These are phyloP conservation scores for Fusarium nanum DNA, from an alignment of 2,329 filamentous ascomycete genomes.

Conservation along the genomic window DNA sequence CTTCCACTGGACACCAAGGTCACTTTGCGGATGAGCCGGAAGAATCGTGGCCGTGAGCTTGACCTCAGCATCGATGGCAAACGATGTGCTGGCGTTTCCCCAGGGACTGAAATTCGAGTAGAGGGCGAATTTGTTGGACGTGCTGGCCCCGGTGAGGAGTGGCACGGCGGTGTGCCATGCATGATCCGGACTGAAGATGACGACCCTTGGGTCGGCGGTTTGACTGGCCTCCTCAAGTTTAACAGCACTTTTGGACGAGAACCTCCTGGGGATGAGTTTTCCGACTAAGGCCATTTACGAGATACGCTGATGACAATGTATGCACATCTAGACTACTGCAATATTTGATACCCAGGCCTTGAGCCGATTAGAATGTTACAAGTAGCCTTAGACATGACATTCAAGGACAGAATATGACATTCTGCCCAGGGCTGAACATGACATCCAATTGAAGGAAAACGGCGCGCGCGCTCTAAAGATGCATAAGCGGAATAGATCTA, in stretches of 20 bases:
- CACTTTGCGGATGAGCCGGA: conserved; percentile 81
- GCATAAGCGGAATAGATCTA: neutral
- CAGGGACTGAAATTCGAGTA: conserved; percentile 89
- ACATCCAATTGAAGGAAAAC: neutral
- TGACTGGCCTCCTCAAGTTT: conserved; percentile 95
- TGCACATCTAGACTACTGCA: conserved; percentile 12
- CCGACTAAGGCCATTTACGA: conserved; percentile 36
- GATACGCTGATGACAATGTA: neutral
- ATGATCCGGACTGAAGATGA: conserved; percentile 83
- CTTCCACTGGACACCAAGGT: conserved; percentile 88
- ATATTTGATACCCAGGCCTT: conserved; percentile 35
- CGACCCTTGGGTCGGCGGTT: conserved; percentile 94
- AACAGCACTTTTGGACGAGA: conserved; percentile 89
- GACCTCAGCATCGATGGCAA: conserved; percentile 85
- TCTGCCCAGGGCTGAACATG: conserved; percentile 6
- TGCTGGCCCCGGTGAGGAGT: conserved; percentile 57
- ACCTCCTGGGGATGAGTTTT: conserved; percentile 47
- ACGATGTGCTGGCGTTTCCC: conserved; percentile 72
- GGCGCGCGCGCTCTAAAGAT: neutral
- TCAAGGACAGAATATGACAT: neutral
- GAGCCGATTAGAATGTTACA: neutral
- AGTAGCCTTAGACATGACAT: neutral
- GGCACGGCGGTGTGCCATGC: conserved; percentile 88
- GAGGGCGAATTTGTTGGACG: conserved; percentile 81
- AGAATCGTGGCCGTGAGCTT: conserved; percentile 80